These are phyloP conservation scores for Syzygium malaccense DNA, from an alignment of 441 rosid species.

Conservation along the genomic window DNA sequence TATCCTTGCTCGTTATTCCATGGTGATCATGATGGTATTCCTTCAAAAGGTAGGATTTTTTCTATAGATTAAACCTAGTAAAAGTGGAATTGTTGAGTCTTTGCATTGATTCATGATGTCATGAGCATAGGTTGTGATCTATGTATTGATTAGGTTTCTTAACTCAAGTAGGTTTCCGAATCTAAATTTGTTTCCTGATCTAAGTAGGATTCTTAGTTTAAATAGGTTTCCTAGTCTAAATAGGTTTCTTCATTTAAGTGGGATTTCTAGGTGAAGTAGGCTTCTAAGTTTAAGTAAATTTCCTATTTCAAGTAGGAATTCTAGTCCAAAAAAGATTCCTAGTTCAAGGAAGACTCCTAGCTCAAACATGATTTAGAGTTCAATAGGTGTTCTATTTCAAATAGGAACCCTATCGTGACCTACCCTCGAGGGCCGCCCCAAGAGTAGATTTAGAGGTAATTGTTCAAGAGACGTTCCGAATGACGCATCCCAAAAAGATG, in stretches of 20 bases:
- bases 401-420: neutral
- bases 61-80: too few species aligned
- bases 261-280: neutral
- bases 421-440: too few species aligned
- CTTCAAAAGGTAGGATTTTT: too few species aligned
- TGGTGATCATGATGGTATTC: too few species aligned
- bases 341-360: neutral
- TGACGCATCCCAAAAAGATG: too few species aligned
- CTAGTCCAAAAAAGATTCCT: neutral
- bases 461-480: too few species aligned
- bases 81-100: too few species aligned
- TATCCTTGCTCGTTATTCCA: too few species aligned
- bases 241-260: neutral
- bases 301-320: neutral
- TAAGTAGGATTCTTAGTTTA: too few species aligned
- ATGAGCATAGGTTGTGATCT: too few species aligned
- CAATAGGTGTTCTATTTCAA: neutral
- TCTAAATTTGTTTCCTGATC: neutral
- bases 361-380: neutral
- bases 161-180: neutral
- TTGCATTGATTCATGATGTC: too few species aligned
- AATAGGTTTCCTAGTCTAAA: neutral
- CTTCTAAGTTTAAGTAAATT: neutral
- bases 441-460: too few species aligned
- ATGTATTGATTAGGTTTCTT: neutral